Evolutionary conservation across 768 basidiomycete species (phyloP).

Genomic region (Pleurotus pulmonarius): DNA sequence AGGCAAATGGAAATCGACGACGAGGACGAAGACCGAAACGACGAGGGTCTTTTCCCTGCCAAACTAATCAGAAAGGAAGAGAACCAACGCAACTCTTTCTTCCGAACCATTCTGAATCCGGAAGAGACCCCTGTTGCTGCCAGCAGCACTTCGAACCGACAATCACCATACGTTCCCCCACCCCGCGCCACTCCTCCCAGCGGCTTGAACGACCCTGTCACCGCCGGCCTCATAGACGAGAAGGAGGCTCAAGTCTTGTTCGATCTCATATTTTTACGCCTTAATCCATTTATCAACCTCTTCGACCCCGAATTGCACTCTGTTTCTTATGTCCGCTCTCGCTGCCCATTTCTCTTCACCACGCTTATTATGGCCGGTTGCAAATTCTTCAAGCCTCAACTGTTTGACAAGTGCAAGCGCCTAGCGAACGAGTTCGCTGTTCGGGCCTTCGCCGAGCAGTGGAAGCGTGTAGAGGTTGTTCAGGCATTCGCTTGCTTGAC

Average conservation of each 20-base stretch:
- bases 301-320: constrained; percentile 89
- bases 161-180: constrained; percentile 30
- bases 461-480: constrained; percentile 81
- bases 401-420: constrained; percentile 65
- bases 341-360: constrained; percentile 82
- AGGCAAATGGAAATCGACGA: constrained; percentile 52
- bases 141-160: constrained; percentile 26
- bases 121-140: constrained; percentile 42
- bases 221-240: constrained; percentile 66
- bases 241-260: constrained; percentile 69
- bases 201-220: constrained; percentile 63
- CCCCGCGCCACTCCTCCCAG: constrained; percentile 31
- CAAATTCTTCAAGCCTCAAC: constrained; percentile 75
- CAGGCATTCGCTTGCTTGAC: constrained; percentile 88
- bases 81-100: constrained; percentile 71
- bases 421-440: constrained; percentile 74
- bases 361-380: constrained; percentile 79
- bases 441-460: constrained; percentile 73
- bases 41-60: constrained; percentile 68
- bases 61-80: constrained; percentile 67
- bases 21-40: constrained; percentile 54
- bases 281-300: constrained; percentile 87
- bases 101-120: constrained; percentile 79
- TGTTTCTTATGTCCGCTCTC: constrained; percentile 70
- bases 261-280: constrained; percentile 74